Conservation (phyloP, 768 basidiomycete genomes). For the Lactarius pseudohatsudake region DNA sequence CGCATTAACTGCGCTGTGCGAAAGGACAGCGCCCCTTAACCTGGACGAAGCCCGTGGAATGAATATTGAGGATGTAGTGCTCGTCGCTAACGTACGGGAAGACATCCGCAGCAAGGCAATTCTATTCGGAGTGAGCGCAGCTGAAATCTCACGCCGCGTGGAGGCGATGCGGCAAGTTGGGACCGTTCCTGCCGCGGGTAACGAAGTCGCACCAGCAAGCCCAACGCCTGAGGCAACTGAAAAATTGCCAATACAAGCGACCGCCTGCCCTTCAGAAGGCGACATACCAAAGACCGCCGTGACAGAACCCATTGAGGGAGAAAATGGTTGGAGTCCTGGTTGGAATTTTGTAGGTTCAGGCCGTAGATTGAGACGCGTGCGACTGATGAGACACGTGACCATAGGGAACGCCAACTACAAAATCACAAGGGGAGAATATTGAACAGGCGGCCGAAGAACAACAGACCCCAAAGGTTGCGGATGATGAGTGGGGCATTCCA, state of each 20-base stretch:
- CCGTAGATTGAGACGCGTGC: neutral
- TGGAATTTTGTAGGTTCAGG: neutral
- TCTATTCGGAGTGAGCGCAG: neutral
- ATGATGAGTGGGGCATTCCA: neutral
- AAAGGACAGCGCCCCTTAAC: constrained; percentile 9
- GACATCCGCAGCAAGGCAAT: neutral
- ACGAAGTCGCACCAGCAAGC: neutral
- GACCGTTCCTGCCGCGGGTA: neutral
- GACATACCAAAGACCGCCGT: too few species aligned
- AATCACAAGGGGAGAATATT: neutral
- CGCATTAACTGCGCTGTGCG: constrained; percentile 16
- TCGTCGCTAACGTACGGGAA: constrained; percentile 17
- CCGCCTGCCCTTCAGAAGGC: neutral
- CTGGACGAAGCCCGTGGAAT: constrained; percentile 17
- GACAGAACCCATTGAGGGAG: too few species aligned
- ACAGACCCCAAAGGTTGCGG: neutral
- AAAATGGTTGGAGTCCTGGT: neutral
- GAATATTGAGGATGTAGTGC: constrained; percentile 17
- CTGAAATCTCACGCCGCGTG: neutral
- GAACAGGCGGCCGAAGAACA: constrained; percentile 3
- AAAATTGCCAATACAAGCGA: neutral
- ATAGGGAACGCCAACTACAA: neutral
- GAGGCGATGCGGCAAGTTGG: neutral
- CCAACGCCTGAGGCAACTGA: neutral
- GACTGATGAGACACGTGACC: neutral